These are phyloP conservation scores for Penicillium rolfsii DNA, from an alignment of 2,329 filamentous ascomycete genomes.

Conservation along the genomic window DNA sequence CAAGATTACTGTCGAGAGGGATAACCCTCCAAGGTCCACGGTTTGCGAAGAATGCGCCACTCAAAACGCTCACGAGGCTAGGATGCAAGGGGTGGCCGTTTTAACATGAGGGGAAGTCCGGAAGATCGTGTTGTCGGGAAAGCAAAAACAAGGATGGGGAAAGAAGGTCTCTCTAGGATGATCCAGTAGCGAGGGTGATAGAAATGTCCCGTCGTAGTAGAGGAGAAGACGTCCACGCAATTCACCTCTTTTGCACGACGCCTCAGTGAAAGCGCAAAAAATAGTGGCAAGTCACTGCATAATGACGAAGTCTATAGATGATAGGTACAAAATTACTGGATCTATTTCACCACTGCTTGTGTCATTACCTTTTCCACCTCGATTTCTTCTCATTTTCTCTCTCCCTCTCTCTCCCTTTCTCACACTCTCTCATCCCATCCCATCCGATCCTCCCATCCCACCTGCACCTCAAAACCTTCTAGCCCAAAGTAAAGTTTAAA, in stretches of 20 bases:
- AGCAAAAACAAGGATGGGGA: neutral
- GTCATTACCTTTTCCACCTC: no score
- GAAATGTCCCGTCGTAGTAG: no score
- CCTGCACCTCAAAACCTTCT: neutral
- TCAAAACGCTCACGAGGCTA: conserved; percentile 25
- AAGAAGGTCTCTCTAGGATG: neutral
- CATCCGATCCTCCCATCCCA: neutral
- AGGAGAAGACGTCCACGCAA: neutral
- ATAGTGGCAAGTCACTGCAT: conserved; percentile 9
- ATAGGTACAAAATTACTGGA: neutral
- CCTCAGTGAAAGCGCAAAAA: conserved; percentile 13
- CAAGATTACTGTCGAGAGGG: neutral
- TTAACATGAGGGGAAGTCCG: conserved; percentile 1
- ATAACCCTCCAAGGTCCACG: conserved; percentile 3
- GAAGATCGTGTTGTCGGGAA: neutral
- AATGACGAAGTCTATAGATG: conserved; percentile 14
- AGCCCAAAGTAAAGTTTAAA: conserved; percentile 14
- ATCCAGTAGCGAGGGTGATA: neutral
- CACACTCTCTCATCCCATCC: no score
- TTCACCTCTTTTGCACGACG: conserved; percentile 15
- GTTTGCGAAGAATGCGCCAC: conserved; percentile 24
- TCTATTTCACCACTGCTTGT: neutral
- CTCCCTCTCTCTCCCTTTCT: no score
- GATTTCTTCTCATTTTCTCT: no score
- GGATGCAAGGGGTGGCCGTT: conserved; percentile 25